phyloP scores from a whole-genome alignment of 495 filamentous ascomycete species.

The Pyronema domesticum region DNA sequence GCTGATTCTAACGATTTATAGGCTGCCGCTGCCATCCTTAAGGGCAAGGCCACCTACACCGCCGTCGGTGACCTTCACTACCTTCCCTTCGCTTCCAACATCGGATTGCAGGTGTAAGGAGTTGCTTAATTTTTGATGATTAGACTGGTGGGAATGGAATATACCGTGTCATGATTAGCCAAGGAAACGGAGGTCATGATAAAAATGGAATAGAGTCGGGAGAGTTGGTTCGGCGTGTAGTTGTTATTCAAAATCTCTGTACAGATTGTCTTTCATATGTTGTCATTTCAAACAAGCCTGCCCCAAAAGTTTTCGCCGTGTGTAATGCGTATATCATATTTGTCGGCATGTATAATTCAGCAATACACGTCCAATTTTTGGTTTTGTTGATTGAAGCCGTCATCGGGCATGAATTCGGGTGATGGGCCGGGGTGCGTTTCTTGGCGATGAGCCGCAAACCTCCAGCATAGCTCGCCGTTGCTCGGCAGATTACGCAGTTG shows the following conservation, averaged over 20 bases:
- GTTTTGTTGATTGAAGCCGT: too few species aligned
- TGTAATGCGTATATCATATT: too few species aligned
- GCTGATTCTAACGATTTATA: constrained; percentile 27
- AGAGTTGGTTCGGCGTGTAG: constrained; percentile 1
- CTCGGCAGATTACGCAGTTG: not conserved
- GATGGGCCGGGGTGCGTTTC: not conserved
- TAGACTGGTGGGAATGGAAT: constrained; percentile 1
- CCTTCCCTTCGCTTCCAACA: constrained; percentile 80
- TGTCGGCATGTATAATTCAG: too few species aligned
- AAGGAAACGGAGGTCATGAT: not conserved
- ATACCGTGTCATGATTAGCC: constrained; percentile 1
- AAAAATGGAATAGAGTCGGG: constrained; percentile 4
- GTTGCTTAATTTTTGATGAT: not conserved
- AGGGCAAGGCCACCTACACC: constrained; percentile 72
- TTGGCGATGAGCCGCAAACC: too few species aligned
- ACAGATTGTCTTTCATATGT: not conserved
- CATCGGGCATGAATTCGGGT: not conserved
- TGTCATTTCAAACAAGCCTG: too few species aligned
- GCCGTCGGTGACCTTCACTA: constrained; percentile 74
- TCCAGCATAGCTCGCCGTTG: too few species aligned
- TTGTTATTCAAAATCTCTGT: not conserved
- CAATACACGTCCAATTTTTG: too few species aligned
- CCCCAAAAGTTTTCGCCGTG: too few species aligned
- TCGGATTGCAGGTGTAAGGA: constrained; percentile 76
- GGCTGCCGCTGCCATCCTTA: constrained; percentile 69